Evolutionary conservation across 805 yeast species (phyloP), one percentile per base, ranked within the genome.

Genomic region (Lipomyces sp.): DNA sequence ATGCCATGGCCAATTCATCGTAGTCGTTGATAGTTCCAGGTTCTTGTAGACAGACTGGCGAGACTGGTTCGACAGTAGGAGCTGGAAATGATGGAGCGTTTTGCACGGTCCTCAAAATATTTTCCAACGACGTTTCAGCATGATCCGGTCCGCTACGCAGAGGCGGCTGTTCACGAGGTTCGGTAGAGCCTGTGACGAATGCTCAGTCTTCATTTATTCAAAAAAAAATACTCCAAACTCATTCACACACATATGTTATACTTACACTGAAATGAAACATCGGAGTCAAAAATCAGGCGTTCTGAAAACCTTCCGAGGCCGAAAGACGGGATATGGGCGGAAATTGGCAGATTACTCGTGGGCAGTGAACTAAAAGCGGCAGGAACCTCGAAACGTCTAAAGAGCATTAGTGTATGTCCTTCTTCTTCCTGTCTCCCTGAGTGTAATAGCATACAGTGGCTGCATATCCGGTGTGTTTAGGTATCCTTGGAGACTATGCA

Each of bases 251-350:
- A 11, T 4, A 4, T 37, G 39, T 13, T 10, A 11, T 10, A 37
- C 67, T 33, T 18, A 64, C 69, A 60, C 32, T 57, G 48, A 32
- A 60, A 64, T 5, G 64, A 62, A 13, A 66, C 67, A 30, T 63
- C 69, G 2, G 70, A 56, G 6, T 59, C 32, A 2, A 45, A 13
- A 8, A 64, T 42, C n/a, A 67, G 62, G 5, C 61, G 60, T 33
- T 60, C 64, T 13, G 68, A 30, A 34, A 67, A 67, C 34, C 59
- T 58, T 8, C 39, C 30, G 33, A 64, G 56, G 6, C 64, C 64
- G 34, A 60, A 53, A n/a, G 35, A 18, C 30, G 3, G 34, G 18
- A 39, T 8, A 3, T 30, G 35, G 7, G 35, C 60, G 8, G 56
- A 50, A 42, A 61, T 48, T 8, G 53, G 24, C 39, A 45, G 39